These are phyloP conservation scores for Guadua angustifolia DNA, from an alignment of 176 grass and related monocot species.

Conservation along the genomic window DNA sequence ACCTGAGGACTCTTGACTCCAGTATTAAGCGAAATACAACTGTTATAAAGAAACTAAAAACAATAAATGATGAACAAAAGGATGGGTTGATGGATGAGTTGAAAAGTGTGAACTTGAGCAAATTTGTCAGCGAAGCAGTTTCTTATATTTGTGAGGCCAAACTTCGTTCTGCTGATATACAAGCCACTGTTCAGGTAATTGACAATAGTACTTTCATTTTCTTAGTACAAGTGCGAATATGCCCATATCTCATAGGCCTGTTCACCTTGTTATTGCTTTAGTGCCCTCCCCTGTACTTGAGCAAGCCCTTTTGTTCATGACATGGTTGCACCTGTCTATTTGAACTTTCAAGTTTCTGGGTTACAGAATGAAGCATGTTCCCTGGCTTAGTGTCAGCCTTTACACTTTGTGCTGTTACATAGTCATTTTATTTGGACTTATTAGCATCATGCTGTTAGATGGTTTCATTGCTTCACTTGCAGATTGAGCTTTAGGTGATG, in stretches of 20 bases:
- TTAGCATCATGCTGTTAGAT: slow-evolving; percentile 5
- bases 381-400: slow-evolving; percentile 9
- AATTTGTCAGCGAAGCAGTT: slow-evolving; percentile 99
- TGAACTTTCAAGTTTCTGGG: slow-evolving; percentile 33
- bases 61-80: slow-evolving; percentile 90
- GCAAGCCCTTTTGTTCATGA: slow-evolving; percentile 1
- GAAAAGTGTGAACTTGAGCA: slow-evolving; percentile 97
- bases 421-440: slow-evolving; percentile 10
- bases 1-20: slow-evolving; percentile 90
- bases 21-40: slow-evolving; percentile 91
- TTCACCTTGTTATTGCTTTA: not conserved
- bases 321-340: not conserved
- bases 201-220: slow-evolving; percentile 2
- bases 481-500: slow-evolving; percentile 9
- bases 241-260: not conserved
- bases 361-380: slow-evolving; percentile 17
- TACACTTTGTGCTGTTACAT: slow-evolving; percentile 6
- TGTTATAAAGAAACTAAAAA: slow-evolving; percentile 97
- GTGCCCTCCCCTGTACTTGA: not conserved
- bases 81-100: slow-evolving; percentile 88
- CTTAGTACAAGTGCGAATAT: not conserved
- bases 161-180: slow-evolving; percentile 94
- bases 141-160: slow-evolving; percentile 98
- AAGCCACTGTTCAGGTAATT: slow-evolving; percentile 94
- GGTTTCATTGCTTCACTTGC: slow-evolving; percentile 9